These are phyloP conservation scores for Retiboletus flavoniger DNA, from an alignment of 1,284 basidiomycete genomes.

Conservation along the genomic window DNA sequence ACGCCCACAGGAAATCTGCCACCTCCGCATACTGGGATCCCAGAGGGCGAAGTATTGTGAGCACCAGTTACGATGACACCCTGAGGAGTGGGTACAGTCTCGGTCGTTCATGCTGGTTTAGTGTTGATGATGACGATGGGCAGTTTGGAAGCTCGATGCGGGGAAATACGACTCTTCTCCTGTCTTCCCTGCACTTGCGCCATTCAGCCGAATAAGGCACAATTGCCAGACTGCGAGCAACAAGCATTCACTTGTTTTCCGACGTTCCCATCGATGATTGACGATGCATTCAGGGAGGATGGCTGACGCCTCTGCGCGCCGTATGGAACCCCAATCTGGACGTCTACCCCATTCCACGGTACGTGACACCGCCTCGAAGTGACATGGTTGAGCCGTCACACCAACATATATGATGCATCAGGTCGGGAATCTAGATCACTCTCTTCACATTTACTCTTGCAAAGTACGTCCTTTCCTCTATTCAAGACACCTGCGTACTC, in stretches of 20 bases:
- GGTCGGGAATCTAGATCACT: conserved; percentile 77
- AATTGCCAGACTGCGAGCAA: conserved; percentile 71
- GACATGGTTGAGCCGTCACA: not conserved
- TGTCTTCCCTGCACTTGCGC: conserved; percentile 57
- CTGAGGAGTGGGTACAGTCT: conserved; percentile 52
- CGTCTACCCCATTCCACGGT: conserved; percentile 77
- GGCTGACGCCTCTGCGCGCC: conserved; percentile 72
- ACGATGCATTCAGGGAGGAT: conserved; percentile 57
- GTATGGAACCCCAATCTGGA: conserved; percentile 76
- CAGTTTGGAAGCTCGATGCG: conserved; percentile 72
- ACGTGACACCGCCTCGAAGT: conserved; percentile 22
- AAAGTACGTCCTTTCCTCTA: conserved; percentile 45
- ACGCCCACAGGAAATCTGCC: conserved; percentile 68
- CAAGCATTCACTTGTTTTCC: not conserved
- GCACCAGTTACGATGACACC: conserved; percentile 77
- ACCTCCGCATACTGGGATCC: conserved; percentile 83
- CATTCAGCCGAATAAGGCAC: conserved; percentile 61
- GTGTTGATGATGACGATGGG: conserved; percentile 14
- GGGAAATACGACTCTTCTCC: conserved; percentile 43
- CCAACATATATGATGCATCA: conserved; percentile 24
- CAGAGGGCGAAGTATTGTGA: conserved; percentile 69
- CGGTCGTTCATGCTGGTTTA: not conserved
- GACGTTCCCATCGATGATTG: not conserved
- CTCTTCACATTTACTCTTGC: conserved; percentile 67
- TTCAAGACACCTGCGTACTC: not conserved